These are phyloP conservation scores for Daphne laureola DNA, from an alignment of 441 rosid species.

Conservation along the genomic window DNA sequence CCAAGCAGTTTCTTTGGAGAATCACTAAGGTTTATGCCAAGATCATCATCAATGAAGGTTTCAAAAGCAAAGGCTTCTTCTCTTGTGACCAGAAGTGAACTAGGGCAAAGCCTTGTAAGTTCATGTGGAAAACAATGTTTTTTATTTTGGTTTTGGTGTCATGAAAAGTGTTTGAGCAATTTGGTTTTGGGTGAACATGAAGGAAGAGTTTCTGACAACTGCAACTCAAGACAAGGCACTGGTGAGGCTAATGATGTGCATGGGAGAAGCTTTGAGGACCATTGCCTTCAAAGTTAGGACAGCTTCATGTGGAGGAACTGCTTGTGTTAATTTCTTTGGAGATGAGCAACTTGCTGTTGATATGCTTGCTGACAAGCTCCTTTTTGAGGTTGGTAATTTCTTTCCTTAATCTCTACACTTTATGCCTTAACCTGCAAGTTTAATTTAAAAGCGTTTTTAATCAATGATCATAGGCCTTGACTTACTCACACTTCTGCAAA, in stretches of 20 bases:
- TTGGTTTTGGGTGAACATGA: constrained; percentile 6
- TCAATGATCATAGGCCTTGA: constrained; percentile 53
- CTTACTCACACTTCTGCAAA: constrained; percentile 81
- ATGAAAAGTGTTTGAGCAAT: not conserved
- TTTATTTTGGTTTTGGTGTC: not conserved
- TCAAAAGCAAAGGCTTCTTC: constrained; percentile 46
- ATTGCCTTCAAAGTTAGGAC: constrained; percentile 88
- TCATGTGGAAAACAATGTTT: not conserved
- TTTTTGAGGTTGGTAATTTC: constrained; percentile 56
- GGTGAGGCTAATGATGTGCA: constrained; percentile 62
- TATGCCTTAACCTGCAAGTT: not conserved
- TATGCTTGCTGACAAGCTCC: constrained; percentile 85
- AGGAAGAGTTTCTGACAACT: constrained; percentile 87
- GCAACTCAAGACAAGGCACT: constrained; percentile 79
- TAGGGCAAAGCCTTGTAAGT: constrained; percentile 85
- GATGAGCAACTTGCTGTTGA: constrained; percentile 98
- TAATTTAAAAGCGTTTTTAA: not conserved
- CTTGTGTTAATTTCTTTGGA: constrained; percentile 85
- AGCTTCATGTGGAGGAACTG: constrained; percentile 96
- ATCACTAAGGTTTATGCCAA: constrained; percentile 44
- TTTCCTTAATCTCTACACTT: not conserved
- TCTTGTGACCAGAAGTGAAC: constrained; percentile 60
- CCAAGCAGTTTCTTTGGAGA: constrained; percentile 82
- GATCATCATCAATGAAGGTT: constrained; percentile 46
- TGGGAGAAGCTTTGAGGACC: constrained; percentile 95